Percentiles rank a stretch among this genome's conserved stretches.
Evolutionary conservation across 2,329 filamentous ascomycete species (phyloP).

Genomic region (Fusarium veterinarium): DNA sequence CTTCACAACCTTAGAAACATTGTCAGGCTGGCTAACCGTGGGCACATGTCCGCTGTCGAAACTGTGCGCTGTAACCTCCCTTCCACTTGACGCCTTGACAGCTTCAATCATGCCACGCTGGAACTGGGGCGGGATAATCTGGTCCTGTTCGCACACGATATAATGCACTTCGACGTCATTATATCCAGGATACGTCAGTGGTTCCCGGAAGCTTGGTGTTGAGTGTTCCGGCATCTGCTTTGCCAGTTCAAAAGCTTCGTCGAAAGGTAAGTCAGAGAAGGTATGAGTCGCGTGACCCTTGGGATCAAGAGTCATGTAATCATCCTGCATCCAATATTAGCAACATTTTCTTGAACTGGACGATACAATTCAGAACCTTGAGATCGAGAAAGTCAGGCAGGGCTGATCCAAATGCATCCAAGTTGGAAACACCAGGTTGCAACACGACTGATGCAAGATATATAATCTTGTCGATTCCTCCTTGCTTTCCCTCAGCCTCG

Average conservation of each 20-base stretch:
- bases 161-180: constrained; percentile 33
- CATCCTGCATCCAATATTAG: background rate
- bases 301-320: constrained; percentile 14
- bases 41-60: constrained; percentile 11
- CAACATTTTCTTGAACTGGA: too few relatives aligned
- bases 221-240: constrained; percentile 26
- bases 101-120: constrained; percentile 23
- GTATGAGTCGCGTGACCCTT: background rate
- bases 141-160: constrained; percentile 24
- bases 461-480: constrained; percentile 15
- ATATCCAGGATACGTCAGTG: constrained; percentile 27
- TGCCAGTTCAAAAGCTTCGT: constrained; percentile 2
- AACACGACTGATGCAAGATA: constrained; percentile 17
- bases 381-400: constrained; percentile 3
- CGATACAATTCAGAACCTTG: background rate
- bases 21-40: constrained; percentile 6
- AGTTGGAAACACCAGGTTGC: background rate
- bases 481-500: background rate
- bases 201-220: constrained; percentile 24
- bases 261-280: constrained; percentile 21
- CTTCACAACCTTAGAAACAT: constrained; percentile 4
- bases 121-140: background rate
- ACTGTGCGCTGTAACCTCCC: background rate
- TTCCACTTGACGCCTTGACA: background rate
- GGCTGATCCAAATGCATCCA: constrained; percentile 10